phyloP scores from a whole-genome alignment of 208 protist genomes.

The Leishmania lainsoni region DNA sequence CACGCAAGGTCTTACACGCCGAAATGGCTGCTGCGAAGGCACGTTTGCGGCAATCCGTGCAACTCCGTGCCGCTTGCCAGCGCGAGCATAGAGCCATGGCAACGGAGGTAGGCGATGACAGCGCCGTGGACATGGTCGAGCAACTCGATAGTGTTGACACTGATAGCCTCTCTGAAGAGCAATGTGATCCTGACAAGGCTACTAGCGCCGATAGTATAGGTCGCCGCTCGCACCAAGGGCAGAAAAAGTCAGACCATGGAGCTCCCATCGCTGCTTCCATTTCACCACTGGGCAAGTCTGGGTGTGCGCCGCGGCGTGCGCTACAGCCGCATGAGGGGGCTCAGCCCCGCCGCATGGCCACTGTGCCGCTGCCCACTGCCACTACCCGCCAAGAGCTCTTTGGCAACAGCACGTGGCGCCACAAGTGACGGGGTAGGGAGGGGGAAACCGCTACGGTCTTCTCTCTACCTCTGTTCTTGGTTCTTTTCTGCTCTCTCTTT shows the following conservation, averaged over 20 bases:
- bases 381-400: constrained; percentile 32
- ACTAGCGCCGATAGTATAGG: not conserved
- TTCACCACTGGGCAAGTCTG: constrained; percentile 1
- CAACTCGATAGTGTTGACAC: not conserved
- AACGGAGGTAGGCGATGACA: not conserved
- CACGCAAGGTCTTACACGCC: constrained; percentile 11
- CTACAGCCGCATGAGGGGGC: constrained; percentile 2
- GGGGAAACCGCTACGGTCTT: too few relatives aligned
- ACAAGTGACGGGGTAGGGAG: not conserved
- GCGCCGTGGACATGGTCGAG: not conserved
- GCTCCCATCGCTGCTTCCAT: not conserved
- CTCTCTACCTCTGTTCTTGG: not conserved
- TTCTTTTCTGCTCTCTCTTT: not conserved
- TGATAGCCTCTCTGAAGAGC: not conserved
- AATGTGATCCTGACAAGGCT: not conserved
- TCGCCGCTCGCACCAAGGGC: not conserved
- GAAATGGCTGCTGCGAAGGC: constrained; percentile 35
- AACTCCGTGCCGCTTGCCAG: constrained; percentile 40
- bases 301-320: constrained; percentile 1
- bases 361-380: constrained; percentile 29
- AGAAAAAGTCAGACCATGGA: not conserved
- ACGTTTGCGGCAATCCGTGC: constrained; percentile 44
- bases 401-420: not conserved
- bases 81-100: constrained; percentile 18
- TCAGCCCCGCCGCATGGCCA: constrained; percentile 24